Base-by-base conservation (phyloP, 768 basidiomycete species). In the Tulasnella sp. region DNA sequence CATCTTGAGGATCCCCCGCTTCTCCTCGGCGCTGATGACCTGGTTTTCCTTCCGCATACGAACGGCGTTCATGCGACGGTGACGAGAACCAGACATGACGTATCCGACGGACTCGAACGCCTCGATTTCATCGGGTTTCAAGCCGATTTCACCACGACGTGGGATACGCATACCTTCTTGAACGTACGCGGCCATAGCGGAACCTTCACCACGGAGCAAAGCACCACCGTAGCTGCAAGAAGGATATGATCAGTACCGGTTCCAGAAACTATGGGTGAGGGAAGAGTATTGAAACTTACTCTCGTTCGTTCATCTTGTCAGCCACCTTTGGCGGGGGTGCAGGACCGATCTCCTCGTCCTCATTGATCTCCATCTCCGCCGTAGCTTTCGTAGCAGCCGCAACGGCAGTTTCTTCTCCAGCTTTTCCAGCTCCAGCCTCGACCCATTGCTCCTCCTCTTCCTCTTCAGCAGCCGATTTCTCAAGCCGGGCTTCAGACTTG, bases 11-110 rank as follows among this genome's bases (percentile, higher is more conserved):
- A 99, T 96, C 46, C 95, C 94, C 44, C 98, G 86, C 88, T 99
- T 99, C 88, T 99, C 98, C 85, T 99, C 98, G 1, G 97, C 96
- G 82, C 92, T 94, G 83, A 99, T 99, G 80, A 99, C 96, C 85
- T 99, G 98, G 86, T 99, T 98, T 87, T 99, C 98, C 88, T 99
- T 99, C 83, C 97, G 87, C 91, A 99, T 93, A 79, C 98, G 93
- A 69, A 99, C 97, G 0, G 98, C 97, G 81, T 99, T 99, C 98
- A 99, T 99, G 84, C 95, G 89, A 80, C 93, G 89, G 84, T 99
- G 96, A 80, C 97, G 87, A 82, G 91, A 93, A 69, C 97, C 98
- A 81, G 93, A 95, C 98, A 99, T 99, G 70, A 99, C 98, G 84
- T 98, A 99, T 23, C 98, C 98, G 10, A 92, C 93, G 32, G 87